Evolutionary conservation across 1,284 basidiomycete genomes (phyloP).

Genomic region (Cutaneotrichosporon curvatum): DNA sequence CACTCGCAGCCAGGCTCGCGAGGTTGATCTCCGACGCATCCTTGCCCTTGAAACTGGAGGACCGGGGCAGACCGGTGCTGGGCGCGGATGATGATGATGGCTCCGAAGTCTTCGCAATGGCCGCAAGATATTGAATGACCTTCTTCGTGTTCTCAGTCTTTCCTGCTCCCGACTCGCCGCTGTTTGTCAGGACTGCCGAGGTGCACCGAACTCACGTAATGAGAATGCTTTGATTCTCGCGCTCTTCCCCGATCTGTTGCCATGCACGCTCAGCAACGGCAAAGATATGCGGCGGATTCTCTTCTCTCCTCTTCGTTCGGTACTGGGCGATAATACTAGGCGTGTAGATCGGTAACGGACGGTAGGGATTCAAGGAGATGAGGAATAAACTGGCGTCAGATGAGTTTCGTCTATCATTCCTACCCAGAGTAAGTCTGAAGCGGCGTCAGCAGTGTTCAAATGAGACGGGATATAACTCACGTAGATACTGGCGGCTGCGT

Average conservation of each 20-base stretch:
- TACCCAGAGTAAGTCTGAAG: slow-evolving; percentile 47
- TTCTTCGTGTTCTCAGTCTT: slow-evolving; percentile 99
- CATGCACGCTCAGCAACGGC: slow-evolving; percentile 96
- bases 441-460: slow-evolving; percentile 9
- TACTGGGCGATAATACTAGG: slow-evolving; percentile 89
- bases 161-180: slow-evolving; percentile 96
- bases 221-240: slow-evolving; percentile 95
- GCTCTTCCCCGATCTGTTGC: slow-evolving; percentile 96
- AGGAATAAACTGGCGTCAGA: slow-evolving; percentile 55
- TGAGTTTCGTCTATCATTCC: slow-evolving; percentile 5
- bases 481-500: slow-evolving; percentile 88
- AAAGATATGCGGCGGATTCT: slow-evolving; percentile 94
- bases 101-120: slow-evolving; percentile 74
- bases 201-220: slow-evolving; percentile 67
- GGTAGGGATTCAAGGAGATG: slow-evolving; percentile 98
- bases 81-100: slow-evolving; percentile 49
- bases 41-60: slow-evolving; percentile 44
- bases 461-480: slow-evolving; percentile 53
- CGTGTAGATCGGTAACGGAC: slow-evolving; percentile 84
- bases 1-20: slow-evolving; percentile 45
- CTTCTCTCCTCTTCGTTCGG: slow-evolving; percentile 81
- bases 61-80: slow-evolving; percentile 35
- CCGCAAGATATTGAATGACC: slow-evolving; percentile 97
- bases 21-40: slow-evolving; percentile 39
- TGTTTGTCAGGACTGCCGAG: slow-evolving; percentile 37